Base-by-base conservation (phyloP, 2,329 filamentous ascomycete species). In the Neonectria neomacrospora region DNA sequence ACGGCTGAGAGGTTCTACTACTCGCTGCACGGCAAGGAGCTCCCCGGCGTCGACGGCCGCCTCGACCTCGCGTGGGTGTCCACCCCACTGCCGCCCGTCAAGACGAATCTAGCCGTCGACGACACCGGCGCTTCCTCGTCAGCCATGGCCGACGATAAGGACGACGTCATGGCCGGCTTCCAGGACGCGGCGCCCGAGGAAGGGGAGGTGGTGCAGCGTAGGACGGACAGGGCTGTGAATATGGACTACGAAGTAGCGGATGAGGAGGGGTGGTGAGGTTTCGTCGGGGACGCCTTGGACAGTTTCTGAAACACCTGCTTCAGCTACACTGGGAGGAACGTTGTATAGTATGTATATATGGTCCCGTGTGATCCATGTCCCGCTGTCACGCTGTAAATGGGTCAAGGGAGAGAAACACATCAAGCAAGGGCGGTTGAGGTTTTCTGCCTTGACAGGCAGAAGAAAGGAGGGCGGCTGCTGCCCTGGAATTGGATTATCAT, bases 1-100 rank as follows among this genome's bases (percentile, higher is more conserved):
- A 90, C 90, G 14, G 92, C 91, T 4, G 92, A 95, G 75, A 88
- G 85, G 67, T 90, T 91, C 71, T 86, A 85, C 79, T 86, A 87
- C 70, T 81, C 85, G 28, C 78, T 88, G n/a, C 75, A 85, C 50
- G 82, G 82, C 48, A 83, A 83, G 45, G 79, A 84, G 20, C 86
- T 94, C 42, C 87, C 89, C 0, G 86, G 88, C 7, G 79, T 92
- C 11, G 79, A 83, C 1, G 88, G 86, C 44, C 85, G 85, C 48
- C 81, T 93, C 12, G 88, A 92, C 58, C 76, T 92, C 41, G 77
- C 85, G 1, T 95, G 92, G 92, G 82, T 82, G 23, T 80, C 70
- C 37, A 67, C 70, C 23, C 67, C 76, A 12, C 64, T 74, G 5
- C 66, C 71, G 0, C 71, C 73, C 6, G 71, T 70, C 18, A 67